These are phyloP conservation scores for Fusarium duplospermum DNA, from an alignment of 2,329 filamentous ascomycete species.

Conservation along the genomic window DNA sequence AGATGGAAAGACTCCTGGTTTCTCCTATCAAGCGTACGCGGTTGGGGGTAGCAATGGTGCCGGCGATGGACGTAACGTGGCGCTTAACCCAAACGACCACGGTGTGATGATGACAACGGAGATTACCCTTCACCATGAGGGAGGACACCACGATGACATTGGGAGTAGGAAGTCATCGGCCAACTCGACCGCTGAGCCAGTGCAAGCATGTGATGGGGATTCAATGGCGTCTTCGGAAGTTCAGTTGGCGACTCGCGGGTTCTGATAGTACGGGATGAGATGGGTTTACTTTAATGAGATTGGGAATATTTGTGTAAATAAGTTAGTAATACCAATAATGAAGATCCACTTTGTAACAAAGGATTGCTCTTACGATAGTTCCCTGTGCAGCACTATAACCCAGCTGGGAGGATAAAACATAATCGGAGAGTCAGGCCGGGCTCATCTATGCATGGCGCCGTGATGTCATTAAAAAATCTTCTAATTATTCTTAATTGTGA, in stretches of 20 bases:
- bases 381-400: neutral
- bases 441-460: neutral
- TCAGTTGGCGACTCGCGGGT: conserved; percentile 39
- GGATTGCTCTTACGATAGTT: neutral
- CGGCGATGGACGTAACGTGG: neutral
- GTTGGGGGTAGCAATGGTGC: conserved; percentile 34
- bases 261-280: neutral
- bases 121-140: conserved; percentile 35
- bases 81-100: conserved; percentile 3
- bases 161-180: conserved; percentile 33
- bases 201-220: conserved; percentile 22
- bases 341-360: neutral
- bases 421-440: neutral
- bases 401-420: neutral
- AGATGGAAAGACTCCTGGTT: conserved; percentile 10
- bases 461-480: no score
- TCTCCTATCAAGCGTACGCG: conserved; percentile 40
- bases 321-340: neutral
- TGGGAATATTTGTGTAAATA: neutral
- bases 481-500: neutral
- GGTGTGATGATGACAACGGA: conserved; percentile 44
- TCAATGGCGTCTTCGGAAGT: conserved; percentile 44
- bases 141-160: conserved; percentile 26
- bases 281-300: neutral
- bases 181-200: conserved; percentile 17